Evolutionary conservation across 495 filamentous ascomycete genomes (phyloP).

Genomic region (Podospora conica): DNA sequence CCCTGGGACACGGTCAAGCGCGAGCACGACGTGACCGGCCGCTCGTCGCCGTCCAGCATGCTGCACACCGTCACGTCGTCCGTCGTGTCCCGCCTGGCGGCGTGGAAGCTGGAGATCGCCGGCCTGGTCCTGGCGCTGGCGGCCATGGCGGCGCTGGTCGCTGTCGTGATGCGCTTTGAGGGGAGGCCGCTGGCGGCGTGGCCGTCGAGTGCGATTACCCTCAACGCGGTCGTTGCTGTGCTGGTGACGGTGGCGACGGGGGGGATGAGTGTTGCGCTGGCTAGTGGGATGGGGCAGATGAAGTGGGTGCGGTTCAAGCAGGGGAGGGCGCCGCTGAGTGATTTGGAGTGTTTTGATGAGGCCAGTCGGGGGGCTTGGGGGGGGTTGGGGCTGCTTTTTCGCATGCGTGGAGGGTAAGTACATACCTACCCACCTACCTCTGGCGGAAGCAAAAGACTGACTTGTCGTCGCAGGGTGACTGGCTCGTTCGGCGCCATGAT

Average conservation of each 20-base stretch:
- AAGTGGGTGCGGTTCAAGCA: conserved; percentile 46
- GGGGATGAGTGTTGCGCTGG: conserved; percentile 35
- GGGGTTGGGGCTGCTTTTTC: conserved; percentile 30
- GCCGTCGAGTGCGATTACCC: conserved; percentile 28
- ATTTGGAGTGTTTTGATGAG: conserved; percentile 41
- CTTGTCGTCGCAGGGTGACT: conserved; percentile 2
- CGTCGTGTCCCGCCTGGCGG: conserved; percentile 3
- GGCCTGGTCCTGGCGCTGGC: conserved; percentile 14
- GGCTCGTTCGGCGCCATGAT: conserved; percentile 38
- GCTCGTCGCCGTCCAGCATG: not conserved
- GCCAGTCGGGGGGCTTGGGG: conserved; percentile 40
- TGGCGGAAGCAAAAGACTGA: not conserved
- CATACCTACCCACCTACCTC: too few species aligned
- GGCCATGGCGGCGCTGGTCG: conserved; percentile 29
- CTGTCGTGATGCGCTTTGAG: conserved; percentile 36
- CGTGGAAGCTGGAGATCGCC: conserved; percentile 19
- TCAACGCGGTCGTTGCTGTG: conserved; percentile 16
- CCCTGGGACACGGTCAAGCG: not conserved
- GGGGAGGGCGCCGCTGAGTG: conserved; percentile 32
- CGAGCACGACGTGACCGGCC: not conserved
- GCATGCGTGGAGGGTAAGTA: conserved; percentile 20
- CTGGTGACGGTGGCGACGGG: conserved; percentile 15
- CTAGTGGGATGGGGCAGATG: conserved; percentile 37
- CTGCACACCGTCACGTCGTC: not conserved
- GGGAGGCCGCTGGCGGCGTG: conserved; percentile 36